Evolutionary conservation across 805 yeast species (phyloP).

Genomic region (Clavispora asparagi): DNA sequence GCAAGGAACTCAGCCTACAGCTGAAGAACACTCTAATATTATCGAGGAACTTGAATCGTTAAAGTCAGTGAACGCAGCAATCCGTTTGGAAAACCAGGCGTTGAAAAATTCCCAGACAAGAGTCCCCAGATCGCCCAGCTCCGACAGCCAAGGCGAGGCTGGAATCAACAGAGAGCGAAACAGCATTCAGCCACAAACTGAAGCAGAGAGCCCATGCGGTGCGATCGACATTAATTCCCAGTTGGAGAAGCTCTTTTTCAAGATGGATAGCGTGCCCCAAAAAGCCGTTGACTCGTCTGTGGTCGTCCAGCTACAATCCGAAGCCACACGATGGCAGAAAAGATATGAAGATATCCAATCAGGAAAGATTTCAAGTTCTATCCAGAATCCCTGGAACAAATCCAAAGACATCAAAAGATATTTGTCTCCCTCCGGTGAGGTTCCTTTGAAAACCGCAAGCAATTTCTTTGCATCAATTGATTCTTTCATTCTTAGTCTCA

Average conservation of each 20-base stretch:
- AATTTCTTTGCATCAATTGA: slow-evolving; percentile 48
- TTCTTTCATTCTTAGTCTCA: slow-evolving; percentile 32
- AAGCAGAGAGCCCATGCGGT: background rate
- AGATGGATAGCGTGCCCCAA: slow-evolving; percentile 17
- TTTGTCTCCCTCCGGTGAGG: slow-evolving; percentile 37
- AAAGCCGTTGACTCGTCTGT: background rate
- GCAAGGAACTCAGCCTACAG: background rate
- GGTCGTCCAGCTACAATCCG: slow-evolving; percentile 14
- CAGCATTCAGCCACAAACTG: background rate
- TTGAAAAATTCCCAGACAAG: slow-evolving; percentile 22
- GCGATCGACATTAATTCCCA: slow-evolving; percentile 13
- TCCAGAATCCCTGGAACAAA: slow-evolving; percentile 15
- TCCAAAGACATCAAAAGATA: slow-evolving; percentile 24
- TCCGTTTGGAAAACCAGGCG: slow-evolving; percentile 34
- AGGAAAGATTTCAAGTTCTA: slow-evolving; percentile 18
- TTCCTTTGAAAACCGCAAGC: slow-evolving; percentile 41
- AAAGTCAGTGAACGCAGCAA: slow-evolving; percentile 27
- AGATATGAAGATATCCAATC: slow-evolving; percentile 47
- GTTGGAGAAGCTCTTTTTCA: slow-evolving; percentile 22
- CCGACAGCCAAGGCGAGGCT: background rate
- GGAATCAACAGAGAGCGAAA: slow-evolving; percentile 1
- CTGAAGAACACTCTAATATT: background rate
- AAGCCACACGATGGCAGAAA: slow-evolving; percentile 44
- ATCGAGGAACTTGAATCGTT: slow-evolving; percentile 22
- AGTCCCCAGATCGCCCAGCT: slow-evolving; percentile 2